Base-by-base conservation (phyloP, 305 asterid genomes). In the Lippia alba region DNA sequence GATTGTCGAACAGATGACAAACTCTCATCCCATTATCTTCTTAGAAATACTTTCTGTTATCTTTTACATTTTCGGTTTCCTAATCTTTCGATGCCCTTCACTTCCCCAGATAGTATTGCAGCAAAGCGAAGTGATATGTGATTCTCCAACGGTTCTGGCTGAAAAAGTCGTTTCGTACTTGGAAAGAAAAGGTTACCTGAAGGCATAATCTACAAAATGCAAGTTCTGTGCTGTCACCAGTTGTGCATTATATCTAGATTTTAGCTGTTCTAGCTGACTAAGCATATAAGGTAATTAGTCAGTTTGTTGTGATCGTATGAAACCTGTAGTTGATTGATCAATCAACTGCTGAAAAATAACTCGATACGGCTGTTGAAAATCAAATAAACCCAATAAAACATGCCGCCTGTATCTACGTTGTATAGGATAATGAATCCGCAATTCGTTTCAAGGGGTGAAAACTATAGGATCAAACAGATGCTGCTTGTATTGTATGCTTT, bases 111-210 rank as follows among this genome's bases (percentile, higher is more conserved):
- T 92, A 64, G 89, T 84, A 41, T 76, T 92, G 80, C 88, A 83
- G 56, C 91, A 86, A 69, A 72, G 80, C 34, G 87, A 77, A 64
- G 94, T 81, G 41, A 46, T 57, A n/a, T 77, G 87, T 76, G 88
- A 82, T 73, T 70, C 90, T 71, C 97, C 98, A 11, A 19, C 50
- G 33, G 87, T 79, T 46, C 72, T 87, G 85, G 97, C 98, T 45
- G 94, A 85, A 74, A 75, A 74, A 62, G 85, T 92, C 71, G 76
- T 84, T 70, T 84, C 88, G 3, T 80, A 80, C 82, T 73, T 92
- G 97, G 91, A 90, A 51, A 77, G 75, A 73, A 88, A 88, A 36
- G 87, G 96, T 66, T 88, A 85, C 74, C 84, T 92, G 64, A 67
- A 82, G 70, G 87, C 92, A 49, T 92, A 75, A 76, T 73, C 39